Base-by-base conservation (phyloP, 495 filamentous ascomycete genomes). In the Bathelium albidoporum region DNA sequence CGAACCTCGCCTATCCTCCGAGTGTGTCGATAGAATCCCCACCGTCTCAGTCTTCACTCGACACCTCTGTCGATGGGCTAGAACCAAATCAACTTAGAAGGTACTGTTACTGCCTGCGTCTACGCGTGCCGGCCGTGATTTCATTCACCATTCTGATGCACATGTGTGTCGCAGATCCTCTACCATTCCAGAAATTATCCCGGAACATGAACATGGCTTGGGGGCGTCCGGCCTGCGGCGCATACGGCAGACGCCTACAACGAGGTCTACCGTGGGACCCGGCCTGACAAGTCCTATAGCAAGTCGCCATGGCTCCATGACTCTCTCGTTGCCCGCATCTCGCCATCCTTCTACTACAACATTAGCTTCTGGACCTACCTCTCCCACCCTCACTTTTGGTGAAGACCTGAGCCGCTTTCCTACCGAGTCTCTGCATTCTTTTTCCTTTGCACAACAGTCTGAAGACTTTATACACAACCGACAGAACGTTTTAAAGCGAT, bases 371-470 rank as follows among this genome's bases (percentile, higher is more conserved):
- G 83, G 83, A 32, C 83, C 87, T 18, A 71, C 81, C 62, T 92
- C 87, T 52, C 88, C 89, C 41, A 78, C 78, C 12, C 70, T 85
- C 24, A 83, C 83, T 53, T 88, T 91, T 65, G 78, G 87, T 69
- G 94, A 97, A 80, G 94, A 97, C 69, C 83, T 99, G 32, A 84
- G 85, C 53, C 84, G 91, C 52, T 99, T 97, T 71, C 93, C 95
- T 1, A 89, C 89, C 68, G 94, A 99, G 74, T 99, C 94, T 0
- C 75, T 99, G 63, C 94, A 99, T 72, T 97, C 95, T 0, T 99
- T 99, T 76, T 97, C 95, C 32, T 99, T 99, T 73, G 90, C 95
- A 2, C 90, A 96, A 63, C 93, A 96, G 74, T 91, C 92, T 4
- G 93, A 96, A 70, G 92, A 97, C 68, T 79, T 88, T 52, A 82